Base-by-base conservation (phyloP, 192 early-diverging fungal species). In the Chytriomyces sp. region DNA sequence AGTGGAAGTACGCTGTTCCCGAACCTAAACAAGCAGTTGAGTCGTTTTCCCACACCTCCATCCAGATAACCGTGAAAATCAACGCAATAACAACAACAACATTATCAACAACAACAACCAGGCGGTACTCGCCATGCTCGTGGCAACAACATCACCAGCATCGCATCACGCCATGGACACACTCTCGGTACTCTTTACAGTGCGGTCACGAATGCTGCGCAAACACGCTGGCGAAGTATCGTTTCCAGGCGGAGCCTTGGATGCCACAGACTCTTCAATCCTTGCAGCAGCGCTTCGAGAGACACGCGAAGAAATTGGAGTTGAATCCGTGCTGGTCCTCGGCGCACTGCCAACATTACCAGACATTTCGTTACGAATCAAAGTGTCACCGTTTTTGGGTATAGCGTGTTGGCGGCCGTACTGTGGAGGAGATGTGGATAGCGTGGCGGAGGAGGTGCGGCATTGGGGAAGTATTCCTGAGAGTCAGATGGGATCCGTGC, bases 171-270 rank as follows among this genome's bases (percentile, higher is more conserved):
- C 88, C 7, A 75, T 90, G 46, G 85, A 84, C 7, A 76, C 86
- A 44, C 87, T 89, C 16, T 89, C 89, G 65, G 82, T 97, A 13
- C 78, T 97, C 0, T 94, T 97, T 74, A 94, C 94, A 8, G 86
- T 94, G 45, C 89, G 96, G 20, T 86, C 86, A 49, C 72, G 76
- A 3, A 79, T 81, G 45, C 84, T 97, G 80, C 78, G 89, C 47
- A 79, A 89, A 44, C 95, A 97, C 77, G 83, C 82, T 28, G 94
- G 94, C 7, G 93, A 95, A 79, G 89, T 77, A 20, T 23, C 67
- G 47, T 82, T 87, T 69, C 86, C 86, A 16, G 86, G 86, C 20
- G 86, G 86, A 5, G 47, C 68, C 24, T 35, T 67, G 20, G 94
- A 95, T 61, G 67, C 76, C 0, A 64, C 65, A 18, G 95, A 95